phyloP scores from a whole-genome alignment of 2,329 filamentous ascomycete species.

The Diaporthe citrichinensis region DNA sequence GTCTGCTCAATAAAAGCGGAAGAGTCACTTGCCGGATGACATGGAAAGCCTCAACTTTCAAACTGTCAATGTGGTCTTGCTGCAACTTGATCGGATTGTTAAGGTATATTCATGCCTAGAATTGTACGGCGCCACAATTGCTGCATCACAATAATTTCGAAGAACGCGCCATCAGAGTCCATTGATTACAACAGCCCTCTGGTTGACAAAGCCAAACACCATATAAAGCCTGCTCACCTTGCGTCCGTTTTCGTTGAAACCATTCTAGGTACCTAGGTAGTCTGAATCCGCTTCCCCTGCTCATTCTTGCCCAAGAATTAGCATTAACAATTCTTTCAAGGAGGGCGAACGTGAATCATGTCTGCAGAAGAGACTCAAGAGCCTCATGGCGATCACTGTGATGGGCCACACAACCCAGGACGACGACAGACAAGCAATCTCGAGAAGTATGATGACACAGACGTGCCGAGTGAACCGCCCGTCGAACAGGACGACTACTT shows the following conservation, averaged over 20 bases:
- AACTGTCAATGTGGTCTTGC: neutral
- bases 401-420: neutral
- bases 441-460: neutral
- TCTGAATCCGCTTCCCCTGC: neutral
- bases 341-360: neutral
- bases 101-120: neutral
- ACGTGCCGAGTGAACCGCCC: neutral
- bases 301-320: neutral
- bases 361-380: neutral
- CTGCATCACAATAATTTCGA: neutral
- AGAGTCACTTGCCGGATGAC: neutral
- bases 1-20: neutral
- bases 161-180: no score
- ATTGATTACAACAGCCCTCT: no score
- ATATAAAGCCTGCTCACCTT: neutral
- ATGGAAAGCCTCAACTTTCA: neutral
- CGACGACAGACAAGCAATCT: neutral
- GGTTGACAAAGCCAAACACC: neutral
- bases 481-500: conserved; percentile 1
- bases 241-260: neutral
- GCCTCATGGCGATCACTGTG: neutral
- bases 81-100: neutral
- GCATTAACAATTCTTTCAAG: neutral
- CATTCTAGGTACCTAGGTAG: neutral
- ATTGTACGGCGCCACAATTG: neutral